phyloP scores from a whole-genome alignment of 139 green algal species.

The Nannochloris sp. region DNA sequence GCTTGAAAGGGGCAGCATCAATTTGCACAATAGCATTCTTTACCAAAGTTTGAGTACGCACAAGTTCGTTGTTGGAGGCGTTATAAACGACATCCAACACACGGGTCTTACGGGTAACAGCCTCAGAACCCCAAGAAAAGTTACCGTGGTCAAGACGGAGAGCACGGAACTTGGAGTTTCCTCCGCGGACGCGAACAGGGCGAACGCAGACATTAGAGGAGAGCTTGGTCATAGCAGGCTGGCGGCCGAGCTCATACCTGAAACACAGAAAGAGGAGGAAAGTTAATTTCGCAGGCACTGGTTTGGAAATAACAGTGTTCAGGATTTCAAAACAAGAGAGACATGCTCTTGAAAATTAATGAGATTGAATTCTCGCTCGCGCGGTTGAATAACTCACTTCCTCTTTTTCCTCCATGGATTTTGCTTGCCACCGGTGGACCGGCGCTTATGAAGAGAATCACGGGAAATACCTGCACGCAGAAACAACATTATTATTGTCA shows the following conservation, averaged over 20 bases:
- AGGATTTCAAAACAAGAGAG: too few relatives aligned
- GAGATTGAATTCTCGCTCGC: too few relatives aligned
- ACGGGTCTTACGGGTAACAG: conserved; percentile 87
- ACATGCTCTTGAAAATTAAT: too few relatives aligned
- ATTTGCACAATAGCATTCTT: conserved; percentile 94
- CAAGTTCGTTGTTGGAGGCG: conserved; percentile 98
- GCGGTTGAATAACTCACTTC: conserved; percentile 74
- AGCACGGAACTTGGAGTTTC: conserved; percentile 97
- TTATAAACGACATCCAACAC: conserved; percentile 98
- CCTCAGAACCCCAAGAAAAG: conserved; percentile 90
- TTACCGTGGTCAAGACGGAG: conserved; percentile 95
- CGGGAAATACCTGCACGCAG: conserved; percentile 88
- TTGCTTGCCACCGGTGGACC: conserved; percentile 91
- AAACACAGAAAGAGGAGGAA: not conserved
- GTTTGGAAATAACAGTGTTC: too few relatives aligned
- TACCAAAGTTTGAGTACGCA: conserved; percentile 96
- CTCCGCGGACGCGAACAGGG: conserved; percentile 83
- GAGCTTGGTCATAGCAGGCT: conserved; percentile 94
- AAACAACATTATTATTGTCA: not conserved
- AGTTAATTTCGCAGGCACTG: not conserved
- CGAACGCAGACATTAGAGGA: conserved; percentile 83
- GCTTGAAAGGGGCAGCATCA: conserved; percentile 93
- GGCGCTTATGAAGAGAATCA: conserved; percentile 95
- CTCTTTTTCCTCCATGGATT: conserved; percentile 97
- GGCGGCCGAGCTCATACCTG: conserved; percentile 96